Evolutionary conservation across 805 yeast species (phyloP).

Genomic region (Naumovozyma dairenensis): DNA sequence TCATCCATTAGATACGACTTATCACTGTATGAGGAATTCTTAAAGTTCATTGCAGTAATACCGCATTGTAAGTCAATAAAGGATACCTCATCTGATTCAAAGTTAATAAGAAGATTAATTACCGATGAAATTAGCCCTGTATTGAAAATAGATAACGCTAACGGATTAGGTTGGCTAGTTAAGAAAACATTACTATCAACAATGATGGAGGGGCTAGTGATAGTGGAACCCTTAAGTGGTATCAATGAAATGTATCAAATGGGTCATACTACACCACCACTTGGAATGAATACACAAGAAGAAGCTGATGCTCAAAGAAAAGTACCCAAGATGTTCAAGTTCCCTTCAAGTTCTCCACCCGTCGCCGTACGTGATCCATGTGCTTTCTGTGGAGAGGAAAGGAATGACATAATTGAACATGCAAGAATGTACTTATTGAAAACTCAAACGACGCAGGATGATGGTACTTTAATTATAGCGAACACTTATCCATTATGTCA

Average conservation of each 20-base stretch:
- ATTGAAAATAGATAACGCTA: slow-evolving; percentile 51
- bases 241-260: slow-evolving; percentile 63
- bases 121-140: slow-evolving; percentile 75
- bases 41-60: slow-evolving; percentile 30
- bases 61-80: slow-evolving; percentile 29
- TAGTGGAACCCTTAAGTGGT: slow-evolving; percentile 80
- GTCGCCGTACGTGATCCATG: slow-evolving; percentile 71
- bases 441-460: slow-evolving; percentile 30
- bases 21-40: slow-evolving; percentile 30
- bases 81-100: slow-evolving; percentile 35
- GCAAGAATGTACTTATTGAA: slow-evolving; percentile 67
- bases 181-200: slow-evolving; percentile 53
- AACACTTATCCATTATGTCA: slow-evolving; percentile 64
- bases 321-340: slow-evolving; percentile 33
- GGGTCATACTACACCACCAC: slow-evolving; percentile 13
- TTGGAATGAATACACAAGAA: slow-evolving; percentile 1
- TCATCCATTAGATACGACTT: slow-evolving; percentile 36
- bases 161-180: slow-evolving; percentile 53
- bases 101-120: slow-evolving; percentile 55
- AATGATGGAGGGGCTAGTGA: slow-evolving; percentile 69
- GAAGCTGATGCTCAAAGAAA: slow-evolving; percentile 9
- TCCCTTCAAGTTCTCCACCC: slow-evolving; percentile 46
- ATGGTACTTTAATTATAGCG: slow-evolving; percentile 20
- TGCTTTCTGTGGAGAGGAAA: slow-evolving; percentile 71
- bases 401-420: slow-evolving; percentile 63